phyloP scores from a whole-genome alignment of 371 early-diverging fungal genomes.

The Fennellomyces sp. region DNA sequence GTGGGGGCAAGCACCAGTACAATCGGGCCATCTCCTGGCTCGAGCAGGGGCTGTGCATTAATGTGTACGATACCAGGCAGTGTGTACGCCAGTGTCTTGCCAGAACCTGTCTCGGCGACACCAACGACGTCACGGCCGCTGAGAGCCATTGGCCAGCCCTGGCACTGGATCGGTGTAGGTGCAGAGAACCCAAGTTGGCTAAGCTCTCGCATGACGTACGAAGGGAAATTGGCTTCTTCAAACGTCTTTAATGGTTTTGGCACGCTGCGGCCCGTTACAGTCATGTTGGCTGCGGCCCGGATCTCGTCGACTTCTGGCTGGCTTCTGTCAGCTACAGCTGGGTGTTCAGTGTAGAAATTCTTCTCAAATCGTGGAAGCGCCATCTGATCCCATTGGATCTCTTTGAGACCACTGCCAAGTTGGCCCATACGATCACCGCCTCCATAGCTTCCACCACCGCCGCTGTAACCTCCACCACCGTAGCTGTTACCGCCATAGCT shows the following conservation, averaged over 20 bases:
- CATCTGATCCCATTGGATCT: conserved; percentile 72
- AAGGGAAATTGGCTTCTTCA: conserved; percentile 84
- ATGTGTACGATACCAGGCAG: conserved; percentile 99
- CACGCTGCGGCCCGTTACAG: conserved; percentile 67
- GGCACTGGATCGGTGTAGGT: conserved; percentile 98
- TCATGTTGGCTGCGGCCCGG: conserved; percentile 73
- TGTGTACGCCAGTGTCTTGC: conserved; percentile 98
- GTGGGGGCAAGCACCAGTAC: conserved; percentile 94
- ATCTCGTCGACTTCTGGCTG: conserved; percentile 66
- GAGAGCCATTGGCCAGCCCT: conserved; percentile 99
- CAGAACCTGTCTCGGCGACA: conserved; percentile 98
- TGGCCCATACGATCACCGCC: conserved; percentile 66
- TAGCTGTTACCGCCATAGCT: conserved; percentile 28
- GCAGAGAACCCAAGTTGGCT: conserved; percentile 80
- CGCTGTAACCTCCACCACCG: conserved; percentile 8
- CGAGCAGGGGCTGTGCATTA: conserved; percentile 93
- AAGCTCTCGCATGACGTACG: conserved; percentile 87
- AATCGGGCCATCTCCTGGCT: conserved; percentile 98
- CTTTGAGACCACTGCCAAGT: conserved; percentile 60
- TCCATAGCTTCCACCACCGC: conserved; percentile 32
- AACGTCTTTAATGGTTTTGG: conserved; percentile 86
- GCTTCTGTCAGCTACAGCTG: conserved; percentile 61
- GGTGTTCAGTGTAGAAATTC: conserved; percentile 90
- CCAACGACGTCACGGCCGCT: conserved; percentile 98
- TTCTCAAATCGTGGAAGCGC: conserved; percentile 86